Conservation (phyloP, 2,329 filamentous ascomycete species). For the Domatiomyces globalis region DNA sequence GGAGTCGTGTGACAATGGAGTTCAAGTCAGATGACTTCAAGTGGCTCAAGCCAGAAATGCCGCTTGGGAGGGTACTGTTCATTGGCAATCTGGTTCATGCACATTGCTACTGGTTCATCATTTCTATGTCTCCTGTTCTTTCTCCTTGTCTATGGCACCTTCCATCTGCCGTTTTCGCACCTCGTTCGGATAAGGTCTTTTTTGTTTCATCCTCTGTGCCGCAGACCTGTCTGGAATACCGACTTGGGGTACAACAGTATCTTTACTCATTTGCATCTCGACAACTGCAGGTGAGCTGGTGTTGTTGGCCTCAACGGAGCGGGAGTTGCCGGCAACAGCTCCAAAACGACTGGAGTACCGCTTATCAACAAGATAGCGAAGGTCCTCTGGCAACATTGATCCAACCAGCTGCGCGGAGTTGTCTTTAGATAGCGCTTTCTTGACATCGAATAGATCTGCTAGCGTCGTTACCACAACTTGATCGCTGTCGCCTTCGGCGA, state of each 20-base stretch:
- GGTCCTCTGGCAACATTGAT: conserved; percentile 23
- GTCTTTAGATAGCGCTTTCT: conserved; percentile 23
- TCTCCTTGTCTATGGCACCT: conserved; percentile 31
- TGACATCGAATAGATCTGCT: conserved; percentile 30
- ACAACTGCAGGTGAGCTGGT: conserved; percentile 20
- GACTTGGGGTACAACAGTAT: conserved; percentile 17
- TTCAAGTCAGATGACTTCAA: too few species aligned
- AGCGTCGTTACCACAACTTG: conserved; percentile 30
- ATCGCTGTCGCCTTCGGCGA: conserved; percentile 27
- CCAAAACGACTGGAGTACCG: conserved; percentile 13
- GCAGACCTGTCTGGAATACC: conserved; percentile 15
- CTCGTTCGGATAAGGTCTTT: neutral
- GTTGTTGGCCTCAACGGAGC: neutral
- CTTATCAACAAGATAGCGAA: conserved; percentile 17
- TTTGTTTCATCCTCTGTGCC: conserved; percentile 12
- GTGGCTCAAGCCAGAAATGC: too few species aligned
- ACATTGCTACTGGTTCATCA: neutral
- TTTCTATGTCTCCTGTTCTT: neutral
- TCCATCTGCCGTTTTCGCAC: neutral
- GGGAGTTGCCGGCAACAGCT: neutral
- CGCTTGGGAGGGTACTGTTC: too few species aligned
- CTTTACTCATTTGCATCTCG: conserved; percentile 28
- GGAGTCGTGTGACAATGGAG: too few species aligned
- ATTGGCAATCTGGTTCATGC: too few species aligned
- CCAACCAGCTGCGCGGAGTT: conserved; percentile 26